Conservation (phyloP, 1,139 yeast genomes). For the Hansenula sp. region DNA sequence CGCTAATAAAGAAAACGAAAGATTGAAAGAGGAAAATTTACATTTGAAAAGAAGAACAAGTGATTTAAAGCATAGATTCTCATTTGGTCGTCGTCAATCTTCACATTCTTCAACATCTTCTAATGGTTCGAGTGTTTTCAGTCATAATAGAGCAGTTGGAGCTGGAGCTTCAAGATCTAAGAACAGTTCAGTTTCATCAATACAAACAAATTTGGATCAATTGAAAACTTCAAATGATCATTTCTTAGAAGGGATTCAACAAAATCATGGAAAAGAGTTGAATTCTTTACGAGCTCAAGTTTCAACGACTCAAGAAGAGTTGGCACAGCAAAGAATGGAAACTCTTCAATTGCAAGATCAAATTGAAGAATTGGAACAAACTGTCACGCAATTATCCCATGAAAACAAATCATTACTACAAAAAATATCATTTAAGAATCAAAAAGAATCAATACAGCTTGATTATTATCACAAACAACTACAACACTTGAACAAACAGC, state of each 20-base stretch:
- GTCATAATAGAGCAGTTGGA: conserved; percentile 1
- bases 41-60: conserved; percentile 13
- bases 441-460: conserved; percentile 9
- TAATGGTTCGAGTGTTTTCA: conserved; percentile 6
- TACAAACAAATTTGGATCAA: conserved; percentile 8
- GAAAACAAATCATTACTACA: conserved; percentile 5
- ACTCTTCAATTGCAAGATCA: conserved; percentile 2
- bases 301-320: conserved; percentile 1
- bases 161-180: conserved; percentile 10
- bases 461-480: conserved; percentile 13
- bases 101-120: conserved; percentile 9
- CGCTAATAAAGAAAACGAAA: conserved; percentile 25
- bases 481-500: conserved; percentile 9
- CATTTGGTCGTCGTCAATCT: conserved; percentile 9
- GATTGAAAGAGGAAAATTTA: conserved; percentile 25
- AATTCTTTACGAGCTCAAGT: conserved; percentile 6
- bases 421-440: conserved; percentile 5
- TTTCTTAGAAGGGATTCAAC: conserved; percentile 6
- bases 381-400: neutral
- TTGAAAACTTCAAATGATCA: neutral
- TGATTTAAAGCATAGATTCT: conserved; percentile 6
- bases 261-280: conserved; percentile 10
- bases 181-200: conserved; percentile 18
- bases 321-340: neutral
- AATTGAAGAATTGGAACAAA: neutral